Evolutionary conservation across 495 filamentous ascomycete genomes (phyloP).

Genomic region (Delitschia confertaspora): DNA sequence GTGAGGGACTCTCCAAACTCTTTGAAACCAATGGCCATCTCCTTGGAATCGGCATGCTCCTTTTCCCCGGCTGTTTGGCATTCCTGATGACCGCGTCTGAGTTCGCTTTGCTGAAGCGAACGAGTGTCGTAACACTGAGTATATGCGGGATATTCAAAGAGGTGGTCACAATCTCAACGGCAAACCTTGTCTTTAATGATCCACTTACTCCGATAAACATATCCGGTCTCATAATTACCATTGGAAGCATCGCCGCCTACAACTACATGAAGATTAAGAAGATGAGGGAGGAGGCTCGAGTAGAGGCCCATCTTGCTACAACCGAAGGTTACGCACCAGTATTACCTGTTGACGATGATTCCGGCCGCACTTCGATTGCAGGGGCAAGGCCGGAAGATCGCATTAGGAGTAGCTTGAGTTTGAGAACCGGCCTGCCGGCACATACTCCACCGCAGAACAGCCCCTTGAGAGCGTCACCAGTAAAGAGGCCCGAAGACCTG

Average conservation of each 20-base stretch:
- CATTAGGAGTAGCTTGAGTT: constrained; percentile 27
- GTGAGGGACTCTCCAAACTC: constrained; percentile 53
- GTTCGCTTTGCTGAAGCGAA: constrained; percentile 90
- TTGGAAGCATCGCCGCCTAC: constrained; percentile 75
- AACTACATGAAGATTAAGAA: constrained; percentile 90
- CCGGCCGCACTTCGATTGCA: neutral
- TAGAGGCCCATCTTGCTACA: constrained; percentile 24
- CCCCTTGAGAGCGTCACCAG: constrained; percentile 14
- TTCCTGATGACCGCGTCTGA: constrained; percentile 96
- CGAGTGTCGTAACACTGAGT: constrained; percentile 87
- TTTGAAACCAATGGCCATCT: constrained; percentile 55
- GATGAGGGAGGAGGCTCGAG: constrained; percentile 65
- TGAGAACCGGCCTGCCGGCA: constrained; percentile 8
- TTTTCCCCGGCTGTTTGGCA: constrained; percentile 86
- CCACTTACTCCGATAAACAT: constrained; percentile 83
- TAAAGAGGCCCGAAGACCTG: constrained; percentile 31
- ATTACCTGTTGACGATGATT: constrained; percentile 22
- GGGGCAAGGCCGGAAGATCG: constrained; percentile 16
- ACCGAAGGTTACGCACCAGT: constrained; percentile 30
- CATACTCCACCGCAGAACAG: constrained; percentile 19
- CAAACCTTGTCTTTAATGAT: constrained; percentile 82
- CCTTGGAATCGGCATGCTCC: constrained; percentile 51
- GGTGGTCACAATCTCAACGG: constrained; percentile 89
- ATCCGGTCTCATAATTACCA: constrained; percentile 77
- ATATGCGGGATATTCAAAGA: constrained; percentile 99